Evolutionary conservation across 768 basidiomycete genomes (phyloP).

Genomic region (Pulveroboletus ravenelii): DNA sequence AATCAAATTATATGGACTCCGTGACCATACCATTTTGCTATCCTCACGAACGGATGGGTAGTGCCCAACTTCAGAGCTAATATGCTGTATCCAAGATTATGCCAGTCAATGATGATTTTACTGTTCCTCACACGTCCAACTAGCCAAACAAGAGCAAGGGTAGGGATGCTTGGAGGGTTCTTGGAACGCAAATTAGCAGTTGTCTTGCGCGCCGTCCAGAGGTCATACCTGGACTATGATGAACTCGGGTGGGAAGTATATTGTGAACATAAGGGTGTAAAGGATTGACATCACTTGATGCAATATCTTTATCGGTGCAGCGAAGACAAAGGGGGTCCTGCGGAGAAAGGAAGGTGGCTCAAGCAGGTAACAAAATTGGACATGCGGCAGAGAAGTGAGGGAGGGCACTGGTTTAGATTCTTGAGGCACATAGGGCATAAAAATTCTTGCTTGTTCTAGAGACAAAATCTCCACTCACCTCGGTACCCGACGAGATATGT

Average conservation of each 20-base stretch:
- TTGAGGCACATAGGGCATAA: slow-evolving; percentile 26
- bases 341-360: slow-evolving; percentile 54
- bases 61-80: slow-evolving; percentile 77
- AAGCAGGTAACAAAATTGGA: slow-evolving; percentile 64
- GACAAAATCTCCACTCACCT: slow-evolving; percentile 46
- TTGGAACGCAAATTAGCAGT: slow-evolving; percentile 30
- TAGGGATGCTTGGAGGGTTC: slow-evolving; percentile 97
- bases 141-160: slow-evolving; percentile 79
- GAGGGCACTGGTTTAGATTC: slow-evolving; percentile 76
- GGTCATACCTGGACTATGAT: slow-evolving; percentile 81
- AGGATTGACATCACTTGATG: slow-evolving; percentile 66
- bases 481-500: slow-evolving; percentile 83
- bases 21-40: slow-evolving; percentile 64
- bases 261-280: slow-evolving; percentile 51
- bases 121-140: slow-evolving; percentile 63
- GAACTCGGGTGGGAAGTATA: slow-evolving; percentile 70
- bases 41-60: slow-evolving; percentile 60
- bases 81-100: slow-evolving; percentile 94
- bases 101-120: slow-evolving; percentile 97
- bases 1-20: not conserved
- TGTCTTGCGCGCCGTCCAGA: not conserved
- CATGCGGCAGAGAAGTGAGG: slow-evolving; percentile 58
- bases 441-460: not conserved
- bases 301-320: slow-evolving; percentile 77
- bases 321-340: slow-evolving; percentile 58